These are phyloP conservation scores for Yarrowia porcina DNA, from an alignment of 805 yeast species.

Conservation along the genomic window DNA sequence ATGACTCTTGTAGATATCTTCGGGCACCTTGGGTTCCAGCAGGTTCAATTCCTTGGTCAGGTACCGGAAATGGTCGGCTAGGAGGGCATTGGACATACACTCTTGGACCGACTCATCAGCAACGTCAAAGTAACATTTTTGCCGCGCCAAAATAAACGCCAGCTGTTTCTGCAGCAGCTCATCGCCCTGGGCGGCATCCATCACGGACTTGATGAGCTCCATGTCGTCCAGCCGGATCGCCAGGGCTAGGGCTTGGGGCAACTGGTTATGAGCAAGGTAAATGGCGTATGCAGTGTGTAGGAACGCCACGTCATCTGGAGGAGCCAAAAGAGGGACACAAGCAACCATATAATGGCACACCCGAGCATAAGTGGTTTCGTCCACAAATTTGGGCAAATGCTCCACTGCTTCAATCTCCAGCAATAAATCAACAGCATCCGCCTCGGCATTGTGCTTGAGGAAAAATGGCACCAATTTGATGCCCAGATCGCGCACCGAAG, in stretches of 20 bases:
- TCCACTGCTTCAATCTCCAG: conserved; percentile 87
- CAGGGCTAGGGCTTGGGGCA: conserved; percentile 84
- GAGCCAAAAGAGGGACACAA: conserved; percentile 94
- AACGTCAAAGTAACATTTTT: conserved; percentile 71
- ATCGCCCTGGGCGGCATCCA: conserved; percentile 69
- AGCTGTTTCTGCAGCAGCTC: conserved; percentile 72
- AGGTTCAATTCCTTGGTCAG: conserved; percentile 83
- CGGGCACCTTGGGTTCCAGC: conserved; percentile 87
- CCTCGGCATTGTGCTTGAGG: conserved; percentile 93
- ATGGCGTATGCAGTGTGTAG: conserved; percentile 85
- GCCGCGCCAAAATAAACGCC: conserved; percentile 83
- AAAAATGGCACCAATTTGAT: conserved; percentile 82
- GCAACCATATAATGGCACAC: conserved; percentile 93
- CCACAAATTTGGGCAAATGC: conserved; percentile 77
- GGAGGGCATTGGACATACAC: conserved; percentile 72
- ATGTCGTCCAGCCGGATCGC: conserved; percentile 89
- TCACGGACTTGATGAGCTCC: conserved; percentile 70
- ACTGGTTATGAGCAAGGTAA: conserved; percentile 70
- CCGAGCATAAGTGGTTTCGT: conserved; percentile 75
- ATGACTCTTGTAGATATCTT: conserved; percentile 89
- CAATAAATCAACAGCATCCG: conserved; percentile 93
- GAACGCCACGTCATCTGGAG: conserved; percentile 86
- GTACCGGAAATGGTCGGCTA: conserved; percentile 75
- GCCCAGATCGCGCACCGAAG: conserved; percentile 56
- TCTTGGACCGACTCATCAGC: conserved; percentile 65